A percentile compares a stretch with the other conserved stretches of the same genome.
Conservation (phyloP, 2,329 filamentous ascomycete species). For the Microcera coccophila region DNA sequence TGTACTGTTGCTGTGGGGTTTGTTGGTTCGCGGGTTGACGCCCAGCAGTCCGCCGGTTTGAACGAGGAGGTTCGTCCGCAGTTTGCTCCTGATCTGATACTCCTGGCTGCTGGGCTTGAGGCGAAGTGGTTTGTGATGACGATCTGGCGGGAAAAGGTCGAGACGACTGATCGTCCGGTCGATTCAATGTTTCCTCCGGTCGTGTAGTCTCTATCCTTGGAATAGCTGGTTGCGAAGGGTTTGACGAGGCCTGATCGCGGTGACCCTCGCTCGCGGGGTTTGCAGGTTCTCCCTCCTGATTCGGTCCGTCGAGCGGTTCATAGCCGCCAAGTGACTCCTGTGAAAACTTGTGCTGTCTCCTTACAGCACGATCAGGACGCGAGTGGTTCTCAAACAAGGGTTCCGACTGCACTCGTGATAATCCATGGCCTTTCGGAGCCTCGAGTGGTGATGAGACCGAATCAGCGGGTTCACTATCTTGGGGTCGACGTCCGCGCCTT, state of each 20-base stretch:
- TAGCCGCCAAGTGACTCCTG: constrained; percentile 42
- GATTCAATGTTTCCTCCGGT: constrained; percentile 35
- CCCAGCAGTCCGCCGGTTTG: constrained; percentile 24
- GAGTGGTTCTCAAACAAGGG: constrained; percentile 55
- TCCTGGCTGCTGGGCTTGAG: constrained; percentile 40
- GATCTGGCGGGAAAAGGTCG: constrained; percentile 49
- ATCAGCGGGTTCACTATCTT: constrained; percentile 51
- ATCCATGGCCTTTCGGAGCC: constrained; percentile 46
- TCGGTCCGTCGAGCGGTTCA: constrained; percentile 42
- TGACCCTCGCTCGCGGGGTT: constrained; percentile 17
- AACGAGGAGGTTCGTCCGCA: constrained; percentile 44
- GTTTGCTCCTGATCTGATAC: constrained; percentile 22
- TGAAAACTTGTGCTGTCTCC: constrained; percentile 48
- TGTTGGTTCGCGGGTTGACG: constrained; percentile 18
- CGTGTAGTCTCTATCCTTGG: constrained; percentile 63
- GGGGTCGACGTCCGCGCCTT: constrained; percentile 62
- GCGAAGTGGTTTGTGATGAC: constrained; percentile 49
- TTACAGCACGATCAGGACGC: constrained; percentile 48
- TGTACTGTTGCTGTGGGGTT: constrained; percentile 26
- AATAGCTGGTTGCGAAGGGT: constrained; percentile 30
- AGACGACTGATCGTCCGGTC: constrained; percentile 22
- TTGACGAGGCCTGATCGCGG: constrained; percentile 33
- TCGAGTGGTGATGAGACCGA: constrained; percentile 37
- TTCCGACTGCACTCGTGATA: constrained; percentile 67
- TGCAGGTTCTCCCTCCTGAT: constrained; percentile 32